phyloP scores from a whole-genome alignment of 1,284 basidiomycete genomes.

The Acaromyces ingoldii region DNA sequence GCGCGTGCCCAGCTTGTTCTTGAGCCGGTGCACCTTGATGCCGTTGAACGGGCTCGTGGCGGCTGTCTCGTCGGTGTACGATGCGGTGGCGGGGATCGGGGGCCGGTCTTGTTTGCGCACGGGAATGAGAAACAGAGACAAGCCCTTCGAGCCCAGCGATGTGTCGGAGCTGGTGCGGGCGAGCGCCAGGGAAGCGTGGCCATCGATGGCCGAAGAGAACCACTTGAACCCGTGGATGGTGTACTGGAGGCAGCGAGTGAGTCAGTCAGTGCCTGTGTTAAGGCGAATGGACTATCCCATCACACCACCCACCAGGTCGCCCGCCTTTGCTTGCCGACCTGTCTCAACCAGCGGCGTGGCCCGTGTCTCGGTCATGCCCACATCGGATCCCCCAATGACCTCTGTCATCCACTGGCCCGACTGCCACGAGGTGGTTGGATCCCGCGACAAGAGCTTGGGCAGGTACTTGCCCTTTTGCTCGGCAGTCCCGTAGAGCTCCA shows the following conservation, averaged over 20 bases:
- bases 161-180: conserved; percentile 59
- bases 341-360: conserved; percentile 54
- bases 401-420: conserved; percentile 66
- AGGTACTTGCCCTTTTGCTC: conserved; percentile 61
- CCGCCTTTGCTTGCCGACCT: conserved; percentile 52
- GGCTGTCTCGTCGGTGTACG: background rate
- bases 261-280: background rate
- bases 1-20: conserved; percentile 74
- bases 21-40: conserved; percentile 65
- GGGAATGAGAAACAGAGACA: conserved; percentile 69
- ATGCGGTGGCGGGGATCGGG: conserved; percentile 50
- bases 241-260: conserved; percentile 8
- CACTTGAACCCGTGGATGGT: conserved; percentile 50
- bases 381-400: conserved; percentile 71
- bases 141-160: conserved; percentile 51
- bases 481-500: conserved; percentile 63
- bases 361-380: conserved; percentile 68
- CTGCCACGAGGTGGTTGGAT: conserved; percentile 63
- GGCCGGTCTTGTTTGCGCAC: conserved; percentile 53
- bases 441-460: conserved; percentile 59
- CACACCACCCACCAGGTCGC: conserved; percentile 7
- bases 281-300: background rate
- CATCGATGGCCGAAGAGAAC: conserved; percentile 78
- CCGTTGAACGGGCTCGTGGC: conserved; percentile 56
- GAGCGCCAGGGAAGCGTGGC: conserved; percentile 65